Conservation (phyloP, 1,284 basidiomycete species). For the Trichosporon faecale region DNA sequence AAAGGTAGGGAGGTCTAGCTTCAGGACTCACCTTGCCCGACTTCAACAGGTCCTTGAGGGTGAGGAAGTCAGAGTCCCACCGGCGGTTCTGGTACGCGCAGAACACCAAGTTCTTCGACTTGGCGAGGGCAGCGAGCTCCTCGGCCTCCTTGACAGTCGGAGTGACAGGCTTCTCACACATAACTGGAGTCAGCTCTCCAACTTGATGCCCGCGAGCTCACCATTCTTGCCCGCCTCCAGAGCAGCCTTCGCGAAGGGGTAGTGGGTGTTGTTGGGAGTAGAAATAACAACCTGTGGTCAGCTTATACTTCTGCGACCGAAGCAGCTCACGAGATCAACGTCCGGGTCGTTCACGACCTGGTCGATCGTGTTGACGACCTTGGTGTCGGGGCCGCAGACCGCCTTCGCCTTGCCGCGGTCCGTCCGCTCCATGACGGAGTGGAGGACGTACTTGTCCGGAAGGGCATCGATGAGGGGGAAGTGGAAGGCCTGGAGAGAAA, state of each 20-base stretch:
- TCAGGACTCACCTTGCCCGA: constrained; percentile 57
- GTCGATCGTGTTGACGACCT: constrained; percentile 48
- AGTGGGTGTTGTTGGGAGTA: constrained; percentile 79
- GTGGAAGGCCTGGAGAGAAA: constrained; percentile 73
- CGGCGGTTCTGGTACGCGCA: constrained; percentile 68
- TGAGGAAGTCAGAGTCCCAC: constrained; percentile 63
- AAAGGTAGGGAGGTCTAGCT: neutral
- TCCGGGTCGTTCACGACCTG: constrained; percentile 49
- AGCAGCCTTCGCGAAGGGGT: constrained; percentile 56
- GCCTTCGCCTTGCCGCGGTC: constrained; percentile 34
- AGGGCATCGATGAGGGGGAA: constrained; percentile 71
- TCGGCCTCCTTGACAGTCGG: constrained; percentile 64
- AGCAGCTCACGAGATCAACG: constrained; percentile 47
- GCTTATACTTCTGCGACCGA: neutral
- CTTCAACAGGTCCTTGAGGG: constrained; percentile 64
- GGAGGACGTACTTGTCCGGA: constrained; percentile 68
- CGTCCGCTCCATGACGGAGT: constrained; percentile 59
- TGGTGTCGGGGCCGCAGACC: constrained; percentile 38
- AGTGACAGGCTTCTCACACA: constrained; percentile 81
- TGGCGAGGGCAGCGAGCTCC: constrained; percentile 66
- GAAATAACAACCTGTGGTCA: constrained; percentile 58
- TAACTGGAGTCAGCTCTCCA: constrained; percentile 41
- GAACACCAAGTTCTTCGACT: constrained; percentile 63
- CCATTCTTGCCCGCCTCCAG: constrained; percentile 75
- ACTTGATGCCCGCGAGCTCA: constrained; percentile 35